These are phyloP conservation scores for Begonia fuchsioides DNA, from an alignment of 306 rosid genomes.

Conservation along the genomic window DNA sequence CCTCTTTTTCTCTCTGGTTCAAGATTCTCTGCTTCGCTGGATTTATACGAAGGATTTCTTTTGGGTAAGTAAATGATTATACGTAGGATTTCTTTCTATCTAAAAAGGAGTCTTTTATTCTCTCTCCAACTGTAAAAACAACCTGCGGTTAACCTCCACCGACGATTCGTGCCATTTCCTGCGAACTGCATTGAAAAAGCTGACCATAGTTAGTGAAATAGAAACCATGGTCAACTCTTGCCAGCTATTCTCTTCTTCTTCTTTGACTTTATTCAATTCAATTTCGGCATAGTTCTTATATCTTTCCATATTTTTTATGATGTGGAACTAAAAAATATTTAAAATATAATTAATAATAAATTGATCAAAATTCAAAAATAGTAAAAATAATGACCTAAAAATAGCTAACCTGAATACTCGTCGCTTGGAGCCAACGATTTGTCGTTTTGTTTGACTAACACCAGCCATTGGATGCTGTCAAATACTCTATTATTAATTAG, in stretches of 20 bases:
- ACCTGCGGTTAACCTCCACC: conserved; percentile 48
- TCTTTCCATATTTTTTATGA: neutral
- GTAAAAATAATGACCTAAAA: too few relatives aligned
- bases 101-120: neutral
- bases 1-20: conserved; percentile 10
- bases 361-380: too few relatives aligned
- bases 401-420: too few relatives aligned
- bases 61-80: too few relatives aligned
- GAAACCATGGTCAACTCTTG: conserved; percentile 13
- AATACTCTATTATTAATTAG: neutral
- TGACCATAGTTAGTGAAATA: neutral
- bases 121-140: conserved; percentile 6
- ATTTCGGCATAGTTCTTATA: too few relatives aligned
- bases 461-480: conserved; percentile 22
- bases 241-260: neutral
- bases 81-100: conserved; percentile 24
- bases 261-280: too few relatives aligned
- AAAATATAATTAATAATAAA: too few relatives aligned
- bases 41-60: too few relatives aligned
- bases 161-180: conserved; percentile 22
- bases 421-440: too few relatives aligned
- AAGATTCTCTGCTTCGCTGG: conserved; percentile 30
- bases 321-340: neutral
- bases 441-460: conserved; percentile 5
- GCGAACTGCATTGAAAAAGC: conserved; percentile 12